These are phyloP conservation scores for Zoysia matrella DNA, from an alignment of 202 grass and related monocot genomes.

Conservation along the genomic window DNA sequence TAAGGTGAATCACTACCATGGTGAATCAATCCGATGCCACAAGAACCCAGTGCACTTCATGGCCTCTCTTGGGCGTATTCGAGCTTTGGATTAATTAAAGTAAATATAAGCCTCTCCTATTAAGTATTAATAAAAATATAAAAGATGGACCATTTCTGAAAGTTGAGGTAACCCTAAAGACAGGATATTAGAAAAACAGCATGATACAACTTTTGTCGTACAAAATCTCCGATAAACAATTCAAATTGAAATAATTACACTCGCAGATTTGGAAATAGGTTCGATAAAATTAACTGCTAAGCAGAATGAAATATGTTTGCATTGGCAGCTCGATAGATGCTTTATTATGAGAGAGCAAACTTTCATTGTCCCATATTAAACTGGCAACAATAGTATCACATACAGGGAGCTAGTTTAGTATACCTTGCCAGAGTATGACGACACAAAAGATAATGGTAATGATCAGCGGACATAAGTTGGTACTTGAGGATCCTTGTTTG, in stretches of 20 bases:
- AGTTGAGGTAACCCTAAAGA: not conserved
- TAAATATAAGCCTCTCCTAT: not conserved
- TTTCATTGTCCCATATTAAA: not conserved
- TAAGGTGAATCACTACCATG: not conserved
- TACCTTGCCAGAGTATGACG: slow-evolving; percentile 99
- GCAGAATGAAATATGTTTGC: slow-evolving; percentile 5
- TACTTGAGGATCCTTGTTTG: slow-evolving; percentile 55
- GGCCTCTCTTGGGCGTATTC: not conserved
- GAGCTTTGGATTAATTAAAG: not conserved
- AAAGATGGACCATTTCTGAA: not conserved
- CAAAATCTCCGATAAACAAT: not conserved
- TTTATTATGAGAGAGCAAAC: not conserved
- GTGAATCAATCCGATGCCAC: not conserved
- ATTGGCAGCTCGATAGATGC: not conserved
- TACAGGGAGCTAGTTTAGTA: slow-evolving; percentile 28
- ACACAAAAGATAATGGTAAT: slow-evolving; percentile 92
- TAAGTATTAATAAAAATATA: not conserved
- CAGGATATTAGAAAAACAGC: not conserved
- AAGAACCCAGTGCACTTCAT: not conserved
- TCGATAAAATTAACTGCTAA: slow-evolving; percentile 4
- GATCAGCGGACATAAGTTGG: slow-evolving; percentile 71
- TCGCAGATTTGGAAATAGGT: not conserved
- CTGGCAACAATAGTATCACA: not conserved
- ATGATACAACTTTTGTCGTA: not conserved
- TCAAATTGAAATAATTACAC: not conserved